Evolutionary conservation across 768 basidiomycete genomes (phyloP), one percentile per base, ranked within the genome.

Genomic region (Rhodotorula diobovata): DNA sequence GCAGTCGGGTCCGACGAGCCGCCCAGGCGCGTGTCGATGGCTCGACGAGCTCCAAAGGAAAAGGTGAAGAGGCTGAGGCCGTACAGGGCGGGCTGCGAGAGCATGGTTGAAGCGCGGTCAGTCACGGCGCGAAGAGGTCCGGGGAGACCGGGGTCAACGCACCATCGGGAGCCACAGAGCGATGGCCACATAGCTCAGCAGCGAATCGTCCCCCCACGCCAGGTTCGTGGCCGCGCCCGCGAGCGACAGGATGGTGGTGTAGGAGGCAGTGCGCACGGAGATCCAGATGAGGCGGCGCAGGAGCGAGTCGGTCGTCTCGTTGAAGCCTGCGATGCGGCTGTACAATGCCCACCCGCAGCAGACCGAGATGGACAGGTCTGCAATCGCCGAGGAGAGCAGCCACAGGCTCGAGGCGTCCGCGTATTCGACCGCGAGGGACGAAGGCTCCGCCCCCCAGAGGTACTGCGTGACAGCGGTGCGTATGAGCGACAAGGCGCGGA

Each of bases 291-390:
- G 46, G 18, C 32, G 45, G 0, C 69, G 43, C 1, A 70, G 45
- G 12, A 70, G 35, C 12, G 35, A 48, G 35, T 70, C 69, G 23
- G 69, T 61, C 41, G 16, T 18, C n/a, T 30, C 11, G 60, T 66
- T 66, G 59, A 66, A 66, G 3, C 60, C 54, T 10, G 32, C 54
- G n/a, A 61, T 57, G 1, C 69, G 58, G 6, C 23, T 25, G 11
- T 37, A 30, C 14, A 70, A 60, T 2, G 59, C 54, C 14, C 43
- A 61, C 4, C 55, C 45, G 35, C 54, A 55, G 0, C 59, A 46
- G 2, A n/a, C 1, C 9, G 70, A 66, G 41, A 66, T 66, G 16
- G 37, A 39, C 43, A 71, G 6, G 54, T 71, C 70, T 60, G 65
- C 70, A 14, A 37, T 30, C 21, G 64, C 59, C 1, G 28, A n/a